These are phyloP conservation scores for Saccharomycopsis oosterbeekiorum DNA, from an alignment of 805 yeast genomes.

Conservation along the genomic window DNA sequence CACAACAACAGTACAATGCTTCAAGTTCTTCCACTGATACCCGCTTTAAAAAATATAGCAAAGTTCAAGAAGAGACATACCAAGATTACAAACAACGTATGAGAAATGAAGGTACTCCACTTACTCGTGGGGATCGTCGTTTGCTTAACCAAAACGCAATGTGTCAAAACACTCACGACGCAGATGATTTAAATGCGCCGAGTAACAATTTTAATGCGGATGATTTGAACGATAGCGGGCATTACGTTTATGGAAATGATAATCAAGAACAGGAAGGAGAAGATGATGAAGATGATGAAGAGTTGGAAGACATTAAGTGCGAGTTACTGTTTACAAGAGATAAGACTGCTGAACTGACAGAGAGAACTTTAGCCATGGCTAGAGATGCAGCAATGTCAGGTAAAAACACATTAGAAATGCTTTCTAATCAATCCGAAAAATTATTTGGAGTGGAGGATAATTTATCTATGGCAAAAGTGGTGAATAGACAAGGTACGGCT, in stretches of 20 bases:
- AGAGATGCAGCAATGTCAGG: constrained; percentile 67
- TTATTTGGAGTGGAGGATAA: constrained; percentile 72
- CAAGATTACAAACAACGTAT: constrained; percentile 10
- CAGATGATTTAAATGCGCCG: constrained; percentile 25
- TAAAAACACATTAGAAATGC: constrained; percentile 76
- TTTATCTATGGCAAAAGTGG: constrained; percentile 68
- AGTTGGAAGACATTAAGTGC: constrained; percentile 75
- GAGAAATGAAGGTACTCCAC: constrained; percentile 2
- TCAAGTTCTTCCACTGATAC: neutral
- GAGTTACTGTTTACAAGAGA: constrained; percentile 78
- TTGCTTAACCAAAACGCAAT: constrained; percentile 22
- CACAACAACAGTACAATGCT: neutral
- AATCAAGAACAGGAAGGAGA: constrained; percentile 30
- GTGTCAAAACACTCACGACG: constrained; percentile 44
- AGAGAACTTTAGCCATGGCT: constrained; percentile 69
- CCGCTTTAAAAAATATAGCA: neutral
- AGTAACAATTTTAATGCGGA: constrained; percentile 19
- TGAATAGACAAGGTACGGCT: constrained; percentile 70
- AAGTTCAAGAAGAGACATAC: constrained; percentile 8
- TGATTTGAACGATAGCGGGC: constrained; percentile 25
- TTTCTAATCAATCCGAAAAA: constrained; percentile 86
- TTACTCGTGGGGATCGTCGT: neutral
- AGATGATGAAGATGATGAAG: constrained; percentile 76
- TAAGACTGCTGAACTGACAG: constrained; percentile 75
- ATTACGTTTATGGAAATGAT: constrained; percentile 22